Percentiles rank a stretch among this genome's conserved stretches.
These are phyloP conservation scores for Xylariaceae sp. DNA, from an alignment of 2,329 filamentous ascomycete genomes.

Conservation along the genomic window DNA sequence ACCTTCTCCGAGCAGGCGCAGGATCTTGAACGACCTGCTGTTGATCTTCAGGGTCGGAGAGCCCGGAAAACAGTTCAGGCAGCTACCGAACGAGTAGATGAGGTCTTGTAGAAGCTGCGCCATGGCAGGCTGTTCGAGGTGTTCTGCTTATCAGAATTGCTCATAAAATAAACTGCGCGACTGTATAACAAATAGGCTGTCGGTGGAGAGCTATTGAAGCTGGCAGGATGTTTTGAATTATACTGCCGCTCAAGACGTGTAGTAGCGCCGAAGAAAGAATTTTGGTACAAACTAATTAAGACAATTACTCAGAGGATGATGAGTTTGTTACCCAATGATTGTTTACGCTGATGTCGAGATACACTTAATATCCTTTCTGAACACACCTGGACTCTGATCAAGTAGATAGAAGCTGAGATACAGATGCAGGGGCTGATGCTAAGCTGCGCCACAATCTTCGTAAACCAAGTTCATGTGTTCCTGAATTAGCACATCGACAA, in stretches of 20 bases:
- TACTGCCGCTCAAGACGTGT: not conserved
- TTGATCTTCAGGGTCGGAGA: constrained; percentile 96
- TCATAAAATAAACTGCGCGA: constrained; percentile 9
- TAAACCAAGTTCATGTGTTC: not conserved
- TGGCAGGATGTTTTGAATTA: not conserved
- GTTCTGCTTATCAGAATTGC: not conserved
- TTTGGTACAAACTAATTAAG: not conserved
- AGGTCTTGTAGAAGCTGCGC: constrained; percentile 86
- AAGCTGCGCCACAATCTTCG: constrained; percentile 33
- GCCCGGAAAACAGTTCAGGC: constrained; percentile 94
- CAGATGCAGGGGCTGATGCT: constrained; percentile 13
- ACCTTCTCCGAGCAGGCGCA: constrained; percentile 92
- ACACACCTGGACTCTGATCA: no score
- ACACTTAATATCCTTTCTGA: constrained; percentile 7
- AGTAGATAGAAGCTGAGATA: constrained; percentile 2
- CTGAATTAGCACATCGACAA: no score
- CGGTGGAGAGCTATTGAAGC: constrained; percentile 10
- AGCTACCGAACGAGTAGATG: constrained; percentile 90
- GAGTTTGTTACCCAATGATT: not conserved
- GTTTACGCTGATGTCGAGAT: not conserved
- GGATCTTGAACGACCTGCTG: constrained; percentile 91
- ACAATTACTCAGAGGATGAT: not conserved
- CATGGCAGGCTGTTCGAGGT: constrained; percentile 55
- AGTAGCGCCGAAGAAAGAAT: not conserved
- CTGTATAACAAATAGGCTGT: constrained; percentile 6